Evolutionary conservation across 345 rosid species (phyloP).

Genomic region (Nephelium lappaceum): DNA sequence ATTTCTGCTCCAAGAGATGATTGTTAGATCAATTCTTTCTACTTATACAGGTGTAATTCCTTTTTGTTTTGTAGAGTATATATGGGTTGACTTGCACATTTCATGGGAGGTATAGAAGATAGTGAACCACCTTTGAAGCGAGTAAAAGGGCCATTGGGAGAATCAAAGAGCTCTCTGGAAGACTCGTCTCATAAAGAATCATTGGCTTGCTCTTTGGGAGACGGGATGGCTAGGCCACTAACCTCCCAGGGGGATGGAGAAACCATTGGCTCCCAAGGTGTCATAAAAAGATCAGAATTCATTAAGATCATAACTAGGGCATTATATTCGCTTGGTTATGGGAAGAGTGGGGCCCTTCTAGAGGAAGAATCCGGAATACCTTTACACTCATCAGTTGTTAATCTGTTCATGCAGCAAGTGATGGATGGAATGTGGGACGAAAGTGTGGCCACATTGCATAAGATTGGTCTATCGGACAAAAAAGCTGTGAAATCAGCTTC

Average conservation of each 20-base stretch:
- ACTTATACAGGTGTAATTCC: not conserved
- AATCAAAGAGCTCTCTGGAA: slow-evolving; percentile 42
- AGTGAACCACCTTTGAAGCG: slow-evolving; percentile 72
- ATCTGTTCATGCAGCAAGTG: slow-evolving; percentile 55
- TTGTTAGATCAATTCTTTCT: not conserved
- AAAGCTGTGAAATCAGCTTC: slow-evolving; percentile 53
- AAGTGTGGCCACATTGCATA: slow-evolving; percentile 52
- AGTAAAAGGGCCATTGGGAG: slow-evolving; percentile 43
- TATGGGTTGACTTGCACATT: slow-evolving; percentile 65
- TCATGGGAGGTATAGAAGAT: slow-evolving; percentile 80
- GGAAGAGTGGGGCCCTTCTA: slow-evolving; percentile 57
- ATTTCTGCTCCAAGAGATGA: not conserved
- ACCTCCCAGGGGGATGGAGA: slow-evolving; percentile 66
- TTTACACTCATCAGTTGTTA: slow-evolving; percentile 50
- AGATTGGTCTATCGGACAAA: slow-evolving; percentile 59
- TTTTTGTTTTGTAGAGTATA: slow-evolving; percentile 25
- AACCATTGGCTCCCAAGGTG: slow-evolving; percentile 58
- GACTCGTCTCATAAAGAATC: slow-evolving; percentile 37
- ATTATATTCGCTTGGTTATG: slow-evolving; percentile 72
- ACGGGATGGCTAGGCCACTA: slow-evolving; percentile 67
- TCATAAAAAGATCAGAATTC: slow-evolving; percentile 61
- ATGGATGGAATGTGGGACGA: slow-evolving; percentile 69
- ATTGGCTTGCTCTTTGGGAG: slow-evolving; percentile 56
- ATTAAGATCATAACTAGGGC: slow-evolving; percentile 61
- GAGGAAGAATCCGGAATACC: slow-evolving; percentile 76